Conservation (phyloP, 2,329 filamentous ascomycete genomes). For the Juglanconis juglandina region DNA sequence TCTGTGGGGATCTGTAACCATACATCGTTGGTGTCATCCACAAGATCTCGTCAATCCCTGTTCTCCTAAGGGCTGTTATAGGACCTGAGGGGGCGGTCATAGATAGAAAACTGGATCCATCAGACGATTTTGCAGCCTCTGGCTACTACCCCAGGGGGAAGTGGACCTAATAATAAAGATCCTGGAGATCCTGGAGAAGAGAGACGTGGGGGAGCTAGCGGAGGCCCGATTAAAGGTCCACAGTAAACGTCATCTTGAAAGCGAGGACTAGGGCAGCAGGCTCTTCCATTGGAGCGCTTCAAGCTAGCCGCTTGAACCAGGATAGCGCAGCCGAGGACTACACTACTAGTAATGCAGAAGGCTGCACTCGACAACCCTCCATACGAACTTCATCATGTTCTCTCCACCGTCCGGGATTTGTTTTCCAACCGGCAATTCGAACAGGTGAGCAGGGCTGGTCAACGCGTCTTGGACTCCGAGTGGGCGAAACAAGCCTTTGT, state of each 20-base stretch:
- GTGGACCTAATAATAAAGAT: neutral
- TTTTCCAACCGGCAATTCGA: too few species aligned
- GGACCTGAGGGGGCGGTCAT: neutral
- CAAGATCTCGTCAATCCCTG: neutral
- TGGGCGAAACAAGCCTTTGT: too few species aligned
- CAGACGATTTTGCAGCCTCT: neutral
- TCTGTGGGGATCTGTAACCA: too few species aligned
- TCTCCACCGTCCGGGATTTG: too few species aligned
- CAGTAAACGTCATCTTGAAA: conserved; percentile 4
- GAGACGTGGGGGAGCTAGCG: neutral
- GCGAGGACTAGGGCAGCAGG: neutral
- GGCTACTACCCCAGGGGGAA: conserved; percentile 8
- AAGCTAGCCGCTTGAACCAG: neutral
- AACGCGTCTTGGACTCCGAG: too few species aligned
- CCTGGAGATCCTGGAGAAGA: neutral
- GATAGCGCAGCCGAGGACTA: too few species aligned
- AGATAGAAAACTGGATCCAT: neutral
- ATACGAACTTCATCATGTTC: too few species aligned
- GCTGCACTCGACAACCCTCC: too few species aligned
- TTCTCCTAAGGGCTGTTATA: too few species aligned
- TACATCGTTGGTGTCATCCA: neutral
- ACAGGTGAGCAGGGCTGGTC: too few species aligned
- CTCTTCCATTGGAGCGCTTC: conserved; percentile 3
- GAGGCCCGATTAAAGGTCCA: neutral
- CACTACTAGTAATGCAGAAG: too few species aligned